phyloP scores from a whole-genome alignment of 352 stramenopile species.

The Pelagophyceae sp. region DNA sequence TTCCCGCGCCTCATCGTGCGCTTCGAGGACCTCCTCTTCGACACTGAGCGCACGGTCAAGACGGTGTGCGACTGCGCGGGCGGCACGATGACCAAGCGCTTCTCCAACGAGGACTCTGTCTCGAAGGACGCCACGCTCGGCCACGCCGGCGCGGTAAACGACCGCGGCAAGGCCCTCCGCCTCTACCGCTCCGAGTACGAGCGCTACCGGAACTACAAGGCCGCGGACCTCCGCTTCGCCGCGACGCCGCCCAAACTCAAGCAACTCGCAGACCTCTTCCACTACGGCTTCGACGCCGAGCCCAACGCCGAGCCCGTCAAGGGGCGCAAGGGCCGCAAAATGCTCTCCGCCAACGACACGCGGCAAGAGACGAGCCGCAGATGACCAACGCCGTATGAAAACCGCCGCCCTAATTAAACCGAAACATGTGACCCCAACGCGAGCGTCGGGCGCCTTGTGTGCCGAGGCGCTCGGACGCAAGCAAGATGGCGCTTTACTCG shows the following conservation, averaged over 20 bases:
- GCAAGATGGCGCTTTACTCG: no score
- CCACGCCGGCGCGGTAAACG: conserved; percentile 12
- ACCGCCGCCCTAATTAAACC: no score
- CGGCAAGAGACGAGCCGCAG: no score
- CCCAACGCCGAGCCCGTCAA: no score
- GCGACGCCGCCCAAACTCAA: neutral
- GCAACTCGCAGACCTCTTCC: neutral
- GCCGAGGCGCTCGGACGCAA: no score
- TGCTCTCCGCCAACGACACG: no score
- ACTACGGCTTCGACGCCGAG: conserved; percentile 1
- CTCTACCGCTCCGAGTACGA: neutral
- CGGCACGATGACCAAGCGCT: neutral
- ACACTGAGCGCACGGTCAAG: neutral
- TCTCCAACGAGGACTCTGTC: neutral
- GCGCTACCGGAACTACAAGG: neutral
- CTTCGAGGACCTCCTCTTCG: conserved; percentile 15
- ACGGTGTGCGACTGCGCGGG: conserved; percentile 3
- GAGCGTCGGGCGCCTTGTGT: no score
- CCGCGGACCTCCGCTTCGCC: neutral
- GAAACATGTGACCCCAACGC: no score
- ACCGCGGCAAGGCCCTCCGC: neutral
- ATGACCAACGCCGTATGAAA: no score
- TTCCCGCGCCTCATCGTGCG: conserved; percentile 7
- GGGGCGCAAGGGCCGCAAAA: no score
- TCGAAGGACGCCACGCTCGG: conserved; percentile 6